phyloP scores from a whole-genome alignment of 768 basidiomycete genomes.

The Tricholoma sp. region DNA sequence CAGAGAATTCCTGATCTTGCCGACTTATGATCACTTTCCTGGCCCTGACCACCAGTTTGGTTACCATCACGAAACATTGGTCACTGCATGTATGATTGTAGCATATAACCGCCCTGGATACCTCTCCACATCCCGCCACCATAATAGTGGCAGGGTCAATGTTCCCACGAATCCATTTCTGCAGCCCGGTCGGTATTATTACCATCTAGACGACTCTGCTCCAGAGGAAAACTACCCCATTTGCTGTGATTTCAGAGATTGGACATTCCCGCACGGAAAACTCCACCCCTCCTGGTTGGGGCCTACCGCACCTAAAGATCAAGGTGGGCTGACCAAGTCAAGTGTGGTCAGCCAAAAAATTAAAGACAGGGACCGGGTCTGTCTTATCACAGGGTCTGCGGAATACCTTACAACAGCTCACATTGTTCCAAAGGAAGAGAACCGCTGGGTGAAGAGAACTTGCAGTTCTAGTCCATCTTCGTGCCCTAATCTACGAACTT shows the following conservation, averaged over 20 bases:
- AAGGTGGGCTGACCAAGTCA: background rate
- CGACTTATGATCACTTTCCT: background rate
- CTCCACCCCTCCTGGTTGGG: background rate
- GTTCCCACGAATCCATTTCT: background rate
- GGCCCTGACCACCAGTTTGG: background rate
- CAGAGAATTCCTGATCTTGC: background rate
- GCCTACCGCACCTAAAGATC: background rate
- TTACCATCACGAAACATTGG: background rate
- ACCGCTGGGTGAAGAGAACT: background rate
- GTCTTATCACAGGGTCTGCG: background rate
- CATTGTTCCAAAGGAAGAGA: background rate
- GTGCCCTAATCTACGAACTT: background rate
- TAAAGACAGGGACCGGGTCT: background rate
- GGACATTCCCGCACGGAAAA: background rate
- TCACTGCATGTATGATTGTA: background rate
- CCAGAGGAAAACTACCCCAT: background rate
- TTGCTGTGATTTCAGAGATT: too few relatives aligned
- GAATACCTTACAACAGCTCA: background rate
- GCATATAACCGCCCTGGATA: background rate
- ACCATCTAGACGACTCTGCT: background rate
- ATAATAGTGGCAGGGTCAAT: background rate
- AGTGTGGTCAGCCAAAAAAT: background rate
- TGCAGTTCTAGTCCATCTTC: background rate
- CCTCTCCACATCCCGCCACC: background rate
- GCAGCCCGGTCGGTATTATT: background rate